Conservation (phyloP, 768 basidiomycete genomes). For the Collybia mongolica region DNA sequence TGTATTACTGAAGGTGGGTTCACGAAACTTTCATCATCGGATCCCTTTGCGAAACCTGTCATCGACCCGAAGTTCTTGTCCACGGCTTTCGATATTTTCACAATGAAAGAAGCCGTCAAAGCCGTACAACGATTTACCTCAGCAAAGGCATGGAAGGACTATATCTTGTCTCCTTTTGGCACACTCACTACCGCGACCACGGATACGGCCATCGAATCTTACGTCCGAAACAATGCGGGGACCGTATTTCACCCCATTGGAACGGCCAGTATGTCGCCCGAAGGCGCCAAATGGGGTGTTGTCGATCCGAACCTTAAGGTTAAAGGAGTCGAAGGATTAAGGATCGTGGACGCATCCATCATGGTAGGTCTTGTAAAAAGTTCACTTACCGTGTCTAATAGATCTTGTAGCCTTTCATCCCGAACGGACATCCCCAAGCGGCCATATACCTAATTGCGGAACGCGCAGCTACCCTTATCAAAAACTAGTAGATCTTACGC, state of each 20-base stretch:
- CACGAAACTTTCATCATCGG: constrained; percentile 5
- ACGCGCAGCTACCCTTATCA: constrained; percentile 15
- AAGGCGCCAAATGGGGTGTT: constrained; percentile 11
- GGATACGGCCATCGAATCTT: not conserved
- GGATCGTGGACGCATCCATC: constrained; percentile 18
- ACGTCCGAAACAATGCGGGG: not conserved
- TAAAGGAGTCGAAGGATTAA: constrained; percentile 12
- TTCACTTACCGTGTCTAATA: not conserved
- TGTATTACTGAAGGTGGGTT: not conserved
- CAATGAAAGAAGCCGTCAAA: constrained; percentile 15
- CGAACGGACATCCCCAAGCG: constrained; percentile 13
- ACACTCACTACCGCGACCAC: constrained; percentile 7
- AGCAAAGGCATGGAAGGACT: constrained; percentile 13
- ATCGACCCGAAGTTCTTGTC: constrained; percentile 15
- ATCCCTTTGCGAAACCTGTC: constrained; percentile 12
- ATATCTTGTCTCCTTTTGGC: constrained; percentile 8
- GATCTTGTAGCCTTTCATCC: constrained; percentile 10
- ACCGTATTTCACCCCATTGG: constrained; percentile 10
- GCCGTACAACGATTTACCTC: constrained; percentile 11
- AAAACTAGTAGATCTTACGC: constrained; percentile 2
- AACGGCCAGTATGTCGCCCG: constrained; percentile 12
- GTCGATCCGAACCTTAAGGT: constrained; percentile 15
- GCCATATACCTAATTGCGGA: constrained; percentile 16
- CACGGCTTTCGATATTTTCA: constrained; percentile 9
- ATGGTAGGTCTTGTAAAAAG: constrained; percentile 7